Percentiles rank a stretch among this genome's conserved stretches.
Evolutionary conservation across 2,329 filamentous ascomycete genomes (phyloP).

Genomic region (Dactylellina leptospora): DNA sequence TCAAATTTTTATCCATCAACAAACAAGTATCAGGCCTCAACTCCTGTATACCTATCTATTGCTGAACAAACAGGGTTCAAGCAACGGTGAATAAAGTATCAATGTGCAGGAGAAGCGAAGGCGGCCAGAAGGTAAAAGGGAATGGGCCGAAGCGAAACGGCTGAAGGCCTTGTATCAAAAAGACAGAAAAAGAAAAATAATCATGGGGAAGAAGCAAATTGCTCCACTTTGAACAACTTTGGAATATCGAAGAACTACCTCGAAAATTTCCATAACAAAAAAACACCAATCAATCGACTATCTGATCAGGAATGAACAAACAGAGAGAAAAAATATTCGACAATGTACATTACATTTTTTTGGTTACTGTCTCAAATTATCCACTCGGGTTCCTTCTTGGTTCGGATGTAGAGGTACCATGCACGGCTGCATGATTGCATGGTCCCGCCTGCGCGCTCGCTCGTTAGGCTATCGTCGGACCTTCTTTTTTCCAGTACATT

Average conservation of each 20-base stretch:
- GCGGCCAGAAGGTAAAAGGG: constrained; percentile 32
- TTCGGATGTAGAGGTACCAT: constrained; percentile 44
- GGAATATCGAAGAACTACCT: constrained; percentile 17
- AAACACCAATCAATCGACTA: constrained; percentile 7
- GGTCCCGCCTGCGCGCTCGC: constrained; percentile 48
- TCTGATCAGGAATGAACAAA: constrained; percentile 21
- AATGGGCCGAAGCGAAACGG: constrained; percentile 48
- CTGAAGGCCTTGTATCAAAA: constrained; percentile 26
- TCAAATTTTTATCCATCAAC: no score
- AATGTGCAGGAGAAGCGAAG: constrained; percentile 18
- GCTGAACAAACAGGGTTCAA: no score
- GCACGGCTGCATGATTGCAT: constrained; percentile 38
- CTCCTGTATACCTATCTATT: background rate
- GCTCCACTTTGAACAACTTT: background rate
- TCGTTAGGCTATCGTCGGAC: constrained; percentile 53
- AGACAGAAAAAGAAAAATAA: constrained; percentile 11
- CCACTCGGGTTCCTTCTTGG: constrained; percentile 31
- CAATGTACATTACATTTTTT: background rate
- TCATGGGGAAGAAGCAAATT: background rate
- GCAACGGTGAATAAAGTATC: constrained; percentile 2
- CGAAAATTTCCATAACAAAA: constrained; percentile 13
- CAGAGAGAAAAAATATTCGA: no score
- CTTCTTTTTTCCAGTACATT: constrained; percentile 52
- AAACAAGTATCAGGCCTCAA: constrained; percentile 3
- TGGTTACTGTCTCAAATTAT: constrained; percentile 3